Base-by-base conservation (phyloP, 2,329 filamentous ascomycete species). In the Gnomoniopsis sp. region DNA sequence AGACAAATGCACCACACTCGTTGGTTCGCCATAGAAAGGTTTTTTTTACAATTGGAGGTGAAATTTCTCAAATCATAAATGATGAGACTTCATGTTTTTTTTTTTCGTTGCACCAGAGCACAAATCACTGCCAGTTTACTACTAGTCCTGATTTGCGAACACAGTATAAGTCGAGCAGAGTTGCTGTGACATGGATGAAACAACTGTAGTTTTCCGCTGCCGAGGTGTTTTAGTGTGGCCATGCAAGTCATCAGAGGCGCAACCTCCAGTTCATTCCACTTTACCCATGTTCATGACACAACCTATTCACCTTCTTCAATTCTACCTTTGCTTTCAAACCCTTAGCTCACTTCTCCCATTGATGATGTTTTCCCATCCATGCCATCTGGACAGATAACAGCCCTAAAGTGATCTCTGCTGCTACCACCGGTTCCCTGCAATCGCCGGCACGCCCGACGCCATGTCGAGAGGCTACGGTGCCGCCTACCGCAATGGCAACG, bases 381-480 rank as follows among this genome's bases (percentile, higher is more conserved):
- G 47, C 41, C 43, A 48, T 11, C 33, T 47, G 48, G 30, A 55
- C 50, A 57, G 62, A 64, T 66, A 68, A 63, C 63, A 53, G 50
- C 49, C 43, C 52, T 52, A 22, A 33, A n/a, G 38, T 49, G 21
- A 52, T 17, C 51, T 34, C 47, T 49, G 36, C 44, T 33, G 19
- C 19, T 22, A 17, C 46, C 17, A 21, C 21, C 10, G 14, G 22
- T 21, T 23, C 44, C 53, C 22, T 43, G 23, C 53, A n/a, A 43
- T 17, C 36, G 14, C 14, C 49, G 22, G 53, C 41, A 30, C 36
- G 14, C 14, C 49, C 33, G 53, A 33, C 19, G 73, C 59, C 69
- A 84, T 84, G 81, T 73, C 80, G 65, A 77, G 77, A 70, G 76
- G 80, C 66, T 81, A 79, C 71, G 79, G 76, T 66, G 72, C 68